Conservation (phyloP, 345 rosid species). For the Gossypium longicalyx region DNA sequence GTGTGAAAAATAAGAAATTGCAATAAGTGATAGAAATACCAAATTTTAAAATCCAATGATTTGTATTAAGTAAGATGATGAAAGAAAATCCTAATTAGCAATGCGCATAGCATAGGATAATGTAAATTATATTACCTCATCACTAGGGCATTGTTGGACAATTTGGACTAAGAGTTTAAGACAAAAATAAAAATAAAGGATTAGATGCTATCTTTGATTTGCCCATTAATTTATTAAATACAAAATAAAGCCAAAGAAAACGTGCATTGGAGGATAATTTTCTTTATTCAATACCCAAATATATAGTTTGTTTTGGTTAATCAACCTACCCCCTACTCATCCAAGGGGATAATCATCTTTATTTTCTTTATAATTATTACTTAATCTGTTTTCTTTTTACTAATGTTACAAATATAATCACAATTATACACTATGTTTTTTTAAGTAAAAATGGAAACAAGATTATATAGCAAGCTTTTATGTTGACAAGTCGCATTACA, state of each 20-base stretch:
- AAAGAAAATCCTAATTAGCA: not conserved
- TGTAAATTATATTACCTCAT: not conserved
- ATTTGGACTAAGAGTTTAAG: not conserved
- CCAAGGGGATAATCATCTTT: not conserved
- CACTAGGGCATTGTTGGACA: conserved; percentile 6
- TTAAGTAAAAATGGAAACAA: no score
- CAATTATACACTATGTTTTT: no score
- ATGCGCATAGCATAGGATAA: not conserved
- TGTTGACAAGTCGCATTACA: no score
- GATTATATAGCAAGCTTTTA: no score
- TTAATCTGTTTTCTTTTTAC: not conserved
- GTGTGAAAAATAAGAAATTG: not conserved
- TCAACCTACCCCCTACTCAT: not conserved
- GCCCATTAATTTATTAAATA: not conserved
- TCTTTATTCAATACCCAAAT: conserved; percentile 9
- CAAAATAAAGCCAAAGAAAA: not conserved
- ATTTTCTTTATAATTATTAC: not conserved
- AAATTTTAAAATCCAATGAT: not conserved
- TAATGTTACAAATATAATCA: no score
- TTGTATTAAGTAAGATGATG: not conserved
- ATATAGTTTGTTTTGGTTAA: not conserved
- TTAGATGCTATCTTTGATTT: not conserved
- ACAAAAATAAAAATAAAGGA: not conserved
- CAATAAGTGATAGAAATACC: not conserved
- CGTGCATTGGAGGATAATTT: conserved; percentile 13